Conservation (phyloP, 768 basidiomycete species). For the Austroboletus festivus region DNA sequence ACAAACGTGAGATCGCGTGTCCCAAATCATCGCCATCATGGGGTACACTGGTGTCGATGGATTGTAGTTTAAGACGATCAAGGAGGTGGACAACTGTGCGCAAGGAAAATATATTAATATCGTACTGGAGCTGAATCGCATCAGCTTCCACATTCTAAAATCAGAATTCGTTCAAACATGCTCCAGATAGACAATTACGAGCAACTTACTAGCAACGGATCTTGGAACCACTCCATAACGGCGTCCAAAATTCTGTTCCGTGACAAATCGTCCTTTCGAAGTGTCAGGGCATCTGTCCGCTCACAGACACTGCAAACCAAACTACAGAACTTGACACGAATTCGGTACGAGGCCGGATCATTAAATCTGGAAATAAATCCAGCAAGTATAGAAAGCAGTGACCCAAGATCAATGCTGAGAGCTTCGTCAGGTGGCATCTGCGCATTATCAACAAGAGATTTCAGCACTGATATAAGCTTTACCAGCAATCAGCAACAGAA, state of each 20-base stretch:
- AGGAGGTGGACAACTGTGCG: slow-evolving; percentile 72
- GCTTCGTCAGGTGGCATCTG: slow-evolving; percentile 56
- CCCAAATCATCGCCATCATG: slow-evolving; percentile 60
- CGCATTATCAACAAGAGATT: slow-evolving; percentile 73
- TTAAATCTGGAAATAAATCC: slow-evolving; percentile 62
- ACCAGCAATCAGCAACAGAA: slow-evolving; percentile 14
- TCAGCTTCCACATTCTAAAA: slow-evolving; percentile 39
- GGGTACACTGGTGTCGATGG: slow-evolving; percentile 47
- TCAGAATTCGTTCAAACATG: neutral
- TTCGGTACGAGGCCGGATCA: slow-evolving; percentile 51
- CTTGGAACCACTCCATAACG: slow-evolving; percentile 76
- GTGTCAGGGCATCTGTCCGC: slow-evolving; percentile 54
- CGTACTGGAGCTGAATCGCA: slow-evolving; percentile 42
- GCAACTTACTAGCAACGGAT: slow-evolving; percentile 46
- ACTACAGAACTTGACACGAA: slow-evolving; percentile 73
- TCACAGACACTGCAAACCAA: slow-evolving; percentile 68
- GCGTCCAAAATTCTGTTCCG: slow-evolving; percentile 73
- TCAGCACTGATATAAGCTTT: slow-evolving; percentile 73
- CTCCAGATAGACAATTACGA: neutral
- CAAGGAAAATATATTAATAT: slow-evolving; percentile 72
- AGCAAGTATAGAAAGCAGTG: slow-evolving; percentile 56
- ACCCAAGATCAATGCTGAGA: slow-evolving; percentile 60
- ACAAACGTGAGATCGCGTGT: slow-evolving; percentile 72
- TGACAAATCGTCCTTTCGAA: slow-evolving; percentile 64
- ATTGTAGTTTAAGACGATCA: slow-evolving; percentile 68